Conservation (phyloP, 176 grass and related monocot species). For the Luzula sylvatica region DNA sequence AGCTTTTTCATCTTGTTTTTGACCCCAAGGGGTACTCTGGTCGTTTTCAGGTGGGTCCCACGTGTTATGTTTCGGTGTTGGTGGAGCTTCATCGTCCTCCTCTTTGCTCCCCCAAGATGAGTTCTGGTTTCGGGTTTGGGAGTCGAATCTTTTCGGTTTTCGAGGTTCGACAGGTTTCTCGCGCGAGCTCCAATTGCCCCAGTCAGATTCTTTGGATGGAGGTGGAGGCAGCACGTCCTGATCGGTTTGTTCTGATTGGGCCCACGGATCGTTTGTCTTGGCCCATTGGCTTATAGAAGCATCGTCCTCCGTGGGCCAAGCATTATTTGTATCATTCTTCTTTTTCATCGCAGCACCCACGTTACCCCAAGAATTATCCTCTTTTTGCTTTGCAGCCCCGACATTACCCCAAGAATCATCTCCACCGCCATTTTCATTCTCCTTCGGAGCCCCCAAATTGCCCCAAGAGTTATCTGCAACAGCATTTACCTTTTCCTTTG, state of each 20-base stretch:
- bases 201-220: not conserved
- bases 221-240: not conserved
- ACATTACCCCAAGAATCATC: conserved; percentile 13
- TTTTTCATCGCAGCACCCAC: not conserved
- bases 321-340: no score
- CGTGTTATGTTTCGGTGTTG: conserved; percentile 19
- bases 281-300: not conserved
- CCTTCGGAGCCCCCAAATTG: not conserved
- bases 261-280: conserved; percentile 13
- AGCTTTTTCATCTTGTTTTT: no score
- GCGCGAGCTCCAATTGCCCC: not conserved
- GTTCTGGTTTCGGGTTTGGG: not conserved
- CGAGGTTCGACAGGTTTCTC: not conserved
- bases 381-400: not conserved
- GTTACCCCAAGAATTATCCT: no score
- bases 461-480: conserved; percentile 1
- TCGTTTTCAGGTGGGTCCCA: not conserved
- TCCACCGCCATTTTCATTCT: not conserved
- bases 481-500: no score
- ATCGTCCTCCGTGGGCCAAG: no score
- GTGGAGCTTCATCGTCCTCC: not conserved
- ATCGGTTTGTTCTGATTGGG: not conserved
- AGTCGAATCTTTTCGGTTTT: not conserved
- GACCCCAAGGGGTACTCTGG: no score
- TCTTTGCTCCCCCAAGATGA: not conserved